Evolutionary conservation across 2,329 filamentous ascomycete species (phyloP), one percentile per base, ranked within the genome.

Genomic region (Blastomyces emzantsi): DNA sequence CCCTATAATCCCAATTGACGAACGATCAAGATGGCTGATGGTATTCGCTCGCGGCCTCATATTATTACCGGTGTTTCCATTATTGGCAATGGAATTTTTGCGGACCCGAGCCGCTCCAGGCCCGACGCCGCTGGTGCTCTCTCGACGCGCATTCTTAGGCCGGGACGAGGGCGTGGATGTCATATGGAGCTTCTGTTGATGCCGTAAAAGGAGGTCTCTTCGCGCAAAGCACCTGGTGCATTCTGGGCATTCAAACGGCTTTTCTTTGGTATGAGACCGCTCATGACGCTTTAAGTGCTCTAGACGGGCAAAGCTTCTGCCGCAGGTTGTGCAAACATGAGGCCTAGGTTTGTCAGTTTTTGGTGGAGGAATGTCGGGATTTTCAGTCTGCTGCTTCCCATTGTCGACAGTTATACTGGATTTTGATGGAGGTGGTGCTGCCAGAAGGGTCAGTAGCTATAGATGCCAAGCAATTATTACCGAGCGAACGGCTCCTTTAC

Each of bases 151-250:
- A 70, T 91, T 92, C 70, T 92, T 87, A 56, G 92, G 92, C 65
- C 92, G 86, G 56, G 92, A 88, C 6, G 92, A 92, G 6, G 94
- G 90, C 0, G 92, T 92, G 15, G 90, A 90, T 33, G 91, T 91
- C 82, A 96, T 91, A 75, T 99, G 94, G 58, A 99, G 84, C 82
- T 99, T 99, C 81, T 99, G 94, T 82, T 99, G 94, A 78, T 99
- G 94, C 65, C 94, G 87, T 68, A 99, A 81, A 63, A 99, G 83
- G 69, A 99, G 79, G 76, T 99, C 94, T 68, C 94, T 87, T 66
- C 94, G 87, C 65, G 94, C 94, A 77, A 99, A 99, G 79, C 94
- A 97, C 78, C 94, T 82, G 47, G 90, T 85, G 77, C 94, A 99
- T 76, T 97, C 91, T 36, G 91, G 90, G 72, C 94, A 99, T 77